Percentiles rank a stretch among this genome's conserved stretches.
Evolutionary conservation across 2,329 filamentous ascomycete genomes (phyloP).

Genomic region (Clonostachys rhizophaga): DNA sequence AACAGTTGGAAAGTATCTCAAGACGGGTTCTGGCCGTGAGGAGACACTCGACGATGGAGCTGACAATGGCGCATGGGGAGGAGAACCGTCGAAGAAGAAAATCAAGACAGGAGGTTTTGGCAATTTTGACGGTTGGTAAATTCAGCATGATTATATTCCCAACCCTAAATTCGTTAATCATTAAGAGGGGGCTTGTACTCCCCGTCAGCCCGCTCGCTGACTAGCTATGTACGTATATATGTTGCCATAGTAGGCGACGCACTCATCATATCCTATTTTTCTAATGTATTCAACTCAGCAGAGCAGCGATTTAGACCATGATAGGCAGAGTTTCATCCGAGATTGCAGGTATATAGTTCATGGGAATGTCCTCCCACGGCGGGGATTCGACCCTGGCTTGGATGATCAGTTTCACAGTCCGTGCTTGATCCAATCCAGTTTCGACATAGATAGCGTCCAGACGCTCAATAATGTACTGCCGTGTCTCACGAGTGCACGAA

Average conservation of each 20-base stretch:
- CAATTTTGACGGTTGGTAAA: slow-evolving; percentile 89
- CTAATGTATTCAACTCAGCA: too few species aligned
- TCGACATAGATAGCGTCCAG: slow-evolving; percentile 38
- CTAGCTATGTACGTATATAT: neutral
- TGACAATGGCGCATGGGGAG: slow-evolving; percentile 48
- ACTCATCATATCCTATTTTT: too few species aligned
- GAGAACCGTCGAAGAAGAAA: slow-evolving; percentile 76
- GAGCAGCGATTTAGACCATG: slow-evolving; percentile 9
- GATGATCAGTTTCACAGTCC: slow-evolving; percentile 33
- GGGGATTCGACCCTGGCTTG: slow-evolving; percentile 23
- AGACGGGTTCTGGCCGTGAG: slow-evolving; percentile 30
- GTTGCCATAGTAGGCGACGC: neutral
- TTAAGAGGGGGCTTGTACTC: neutral
- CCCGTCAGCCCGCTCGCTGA: neutral
- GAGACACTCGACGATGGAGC: slow-evolving; percentile 40
- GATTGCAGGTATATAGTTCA: slow-evolving; percentile 17
- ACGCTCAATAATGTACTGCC: slow-evolving; percentile 37
- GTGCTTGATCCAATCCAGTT: slow-evolving; percentile 38
- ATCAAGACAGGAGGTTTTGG: slow-evolving; percentile 73
- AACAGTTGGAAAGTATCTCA: slow-evolving; percentile 76
- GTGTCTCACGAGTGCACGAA: slow-evolving; percentile 31
- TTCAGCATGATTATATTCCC: neutral
- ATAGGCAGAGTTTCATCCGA: slow-evolving; percentile 13
- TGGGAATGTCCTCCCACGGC: slow-evolving; percentile 15
- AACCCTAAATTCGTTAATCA: too few species aligned